Evolutionary conservation across 176 grass and related monocot species (phyloP).

Genomic region (Calamus simplicifolius): DNA sequence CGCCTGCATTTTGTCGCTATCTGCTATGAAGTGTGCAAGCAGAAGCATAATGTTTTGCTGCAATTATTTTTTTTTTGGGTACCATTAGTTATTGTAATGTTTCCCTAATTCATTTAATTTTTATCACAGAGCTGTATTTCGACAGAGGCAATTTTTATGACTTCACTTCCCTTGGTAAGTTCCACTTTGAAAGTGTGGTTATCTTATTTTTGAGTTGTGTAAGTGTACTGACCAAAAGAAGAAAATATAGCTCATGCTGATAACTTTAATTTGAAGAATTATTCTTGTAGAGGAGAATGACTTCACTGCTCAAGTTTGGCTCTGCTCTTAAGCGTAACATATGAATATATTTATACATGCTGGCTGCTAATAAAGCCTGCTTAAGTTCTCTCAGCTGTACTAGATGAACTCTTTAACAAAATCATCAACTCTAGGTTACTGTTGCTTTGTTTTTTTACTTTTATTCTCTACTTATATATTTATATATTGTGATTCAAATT

Average conservation of each 20-base stretch:
- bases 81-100: not conserved
- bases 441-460: not conserved
- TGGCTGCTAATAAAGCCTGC: too few relatives aligned
- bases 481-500: not conserved
- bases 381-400: too few relatives aligned
- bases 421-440: not conserved
- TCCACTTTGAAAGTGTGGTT: not conserved
- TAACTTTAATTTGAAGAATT: not conserved
- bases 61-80: not conserved
- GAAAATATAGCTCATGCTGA: not conserved
- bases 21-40: too few relatives aligned
- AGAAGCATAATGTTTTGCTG: too few relatives aligned
- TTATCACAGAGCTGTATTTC: constrained; percentile 66
- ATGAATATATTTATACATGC: too few relatives aligned
- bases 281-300: too few relatives aligned
- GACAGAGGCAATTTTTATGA: constrained; percentile 93
- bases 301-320: too few relatives aligned
- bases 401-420: not conserved
- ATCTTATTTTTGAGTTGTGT: constrained; percentile 2
- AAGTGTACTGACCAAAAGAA: not conserved
- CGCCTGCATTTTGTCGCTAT: too few relatives aligned
- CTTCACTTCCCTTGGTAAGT: constrained; percentile 82
- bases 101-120: constrained; percentile 5
- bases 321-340: too few relatives aligned
- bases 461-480: not conserved